Percentiles rank a stretch among this genome's conserved stretches.
Evolutionary conservation across 257 asterid genomes (phyloP).

Genomic region (Nicotiana undulata): DNA sequence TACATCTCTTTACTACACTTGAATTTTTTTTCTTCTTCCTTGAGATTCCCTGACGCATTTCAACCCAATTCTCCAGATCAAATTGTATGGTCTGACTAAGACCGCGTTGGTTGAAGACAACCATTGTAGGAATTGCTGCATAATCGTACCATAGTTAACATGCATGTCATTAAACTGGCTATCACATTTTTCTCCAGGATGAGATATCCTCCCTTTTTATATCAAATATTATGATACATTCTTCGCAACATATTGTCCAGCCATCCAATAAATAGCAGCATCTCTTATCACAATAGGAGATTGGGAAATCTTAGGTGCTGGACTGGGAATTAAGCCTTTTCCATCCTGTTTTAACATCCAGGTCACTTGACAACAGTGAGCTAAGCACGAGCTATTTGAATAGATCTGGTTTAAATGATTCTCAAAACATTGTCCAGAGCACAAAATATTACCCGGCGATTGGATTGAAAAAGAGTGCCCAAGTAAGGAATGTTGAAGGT

Average conservation of each 20-base stretch:
- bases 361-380: not conserved
- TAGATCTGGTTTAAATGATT: not conserved
- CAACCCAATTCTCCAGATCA: no score
- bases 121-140: no score
- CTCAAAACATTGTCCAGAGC: not conserved
- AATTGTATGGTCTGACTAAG: no score
- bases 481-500: not conserved
- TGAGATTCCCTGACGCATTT: no score
- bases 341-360: not conserved
- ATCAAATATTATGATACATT: not conserved
- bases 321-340: not conserved
- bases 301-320: not conserved
- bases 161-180: not conserved
- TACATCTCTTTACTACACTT: no score
- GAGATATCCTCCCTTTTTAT: not conserved
- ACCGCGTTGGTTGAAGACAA: no score
- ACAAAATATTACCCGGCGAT: not conserved
- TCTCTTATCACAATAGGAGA: not conserved
- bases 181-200: not conserved
- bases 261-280: not conserved
- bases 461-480: not conserved
- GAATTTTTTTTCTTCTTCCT: no score
- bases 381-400: not conserved
- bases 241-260: not conserved
- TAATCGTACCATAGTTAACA: no score